Base-by-base conservation (phyloP, 2,329 filamentous ascomycete genomes). In the Acrodontium crateriforme region DNA sequence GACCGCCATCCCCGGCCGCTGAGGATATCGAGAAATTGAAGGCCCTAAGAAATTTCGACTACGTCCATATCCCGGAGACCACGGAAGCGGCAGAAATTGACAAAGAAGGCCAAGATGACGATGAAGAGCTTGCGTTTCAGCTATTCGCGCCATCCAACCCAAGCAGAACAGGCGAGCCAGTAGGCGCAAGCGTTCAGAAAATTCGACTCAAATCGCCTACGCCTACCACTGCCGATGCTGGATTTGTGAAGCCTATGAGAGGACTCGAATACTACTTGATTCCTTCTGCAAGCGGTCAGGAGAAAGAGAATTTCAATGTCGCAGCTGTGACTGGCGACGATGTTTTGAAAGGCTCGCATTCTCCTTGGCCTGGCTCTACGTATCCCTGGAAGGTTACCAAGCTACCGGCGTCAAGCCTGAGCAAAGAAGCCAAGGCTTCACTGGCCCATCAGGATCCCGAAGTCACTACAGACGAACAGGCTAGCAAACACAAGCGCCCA, bases 341-440 rank as follows among this genome's bases (percentile, higher is more conserved):
- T n/a, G 21, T 45, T 11, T 6, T 38, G 5, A 4, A 16, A 7
- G 27, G 15, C 2, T 38, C 42, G 4, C 27, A 15, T 2, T 34
- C 9, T 6, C 15, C 14, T 13, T 41, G 37, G 34, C 37, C 40
- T 3, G 42, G 42, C 2, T 22, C 27, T 25, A 19, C 35, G 2
- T 44, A 39, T 27, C 3, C 31, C 12, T 45, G 42, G 42, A 42
- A 39, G 34, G 34, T 44, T 12, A 27, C 35, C 5, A 32, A 34
- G 9, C 17, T 44, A 6, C 32, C 29, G 4, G n/a, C 18, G 3
- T 16, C 24, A 11, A 11, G 11, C 5, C 5, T 16, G 15, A 10
- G 13, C 6, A 14, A 14, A 10, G 24, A 6, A 6, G 14, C 24
- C 9, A 9, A 8, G 11, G 13, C 6, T 16, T n/a, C 24, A 16